phyloP scores from a whole-genome alignment of 345 rosid species.

The Noccaea caerulescens region DNA sequence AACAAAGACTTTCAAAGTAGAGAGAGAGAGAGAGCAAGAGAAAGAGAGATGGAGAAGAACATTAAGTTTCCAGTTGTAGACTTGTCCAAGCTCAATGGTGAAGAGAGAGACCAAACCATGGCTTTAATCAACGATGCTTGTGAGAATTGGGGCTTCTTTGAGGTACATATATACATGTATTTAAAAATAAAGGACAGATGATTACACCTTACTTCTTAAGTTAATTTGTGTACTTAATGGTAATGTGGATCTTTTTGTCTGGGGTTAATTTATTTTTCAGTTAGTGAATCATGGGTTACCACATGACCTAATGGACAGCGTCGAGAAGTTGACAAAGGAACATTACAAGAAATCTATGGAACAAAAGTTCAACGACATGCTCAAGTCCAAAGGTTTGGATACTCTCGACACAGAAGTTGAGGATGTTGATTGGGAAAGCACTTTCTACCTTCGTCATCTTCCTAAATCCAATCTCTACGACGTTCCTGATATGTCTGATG shows the following conservation, averaged over 20 bases:
- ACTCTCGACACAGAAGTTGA: conserved; percentile 56
- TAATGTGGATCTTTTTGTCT: conserved; percentile 14
- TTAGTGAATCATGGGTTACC: conserved; percentile 78
- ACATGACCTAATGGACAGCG: conserved; percentile 65
- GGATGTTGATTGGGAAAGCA: conserved; percentile 90
- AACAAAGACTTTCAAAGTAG: conserved; percentile 25
- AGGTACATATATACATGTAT: conserved; percentile 51
- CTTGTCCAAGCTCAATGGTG: conserved; percentile 68
- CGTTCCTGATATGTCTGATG: conserved; percentile 62
- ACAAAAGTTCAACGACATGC: conserved; percentile 73
- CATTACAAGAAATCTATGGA: conserved; percentile 70
- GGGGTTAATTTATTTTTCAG: conserved; percentile 38
- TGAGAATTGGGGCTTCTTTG: conserved; percentile 98
- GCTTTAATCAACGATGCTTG: conserved; percentile 89
- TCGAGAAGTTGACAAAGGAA: conserved; percentile 73
- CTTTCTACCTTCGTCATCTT: conserved; percentile 74
- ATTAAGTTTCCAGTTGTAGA: conserved; percentile 67
- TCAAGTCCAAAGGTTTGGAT: conserved; percentile 61
- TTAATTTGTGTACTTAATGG: conserved; percentile 6
- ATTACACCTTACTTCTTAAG: background rate
- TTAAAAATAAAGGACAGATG: background rate
- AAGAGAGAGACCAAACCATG: conserved; percentile 67
- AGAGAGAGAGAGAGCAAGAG: conserved; percentile 1
- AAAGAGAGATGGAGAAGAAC: conserved; percentile 43
- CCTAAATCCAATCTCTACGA: conserved; percentile 65